phyloP scores from a whole-genome alignment of 306 rosid species.

The Cyclanthera cordifolia region DNA sequence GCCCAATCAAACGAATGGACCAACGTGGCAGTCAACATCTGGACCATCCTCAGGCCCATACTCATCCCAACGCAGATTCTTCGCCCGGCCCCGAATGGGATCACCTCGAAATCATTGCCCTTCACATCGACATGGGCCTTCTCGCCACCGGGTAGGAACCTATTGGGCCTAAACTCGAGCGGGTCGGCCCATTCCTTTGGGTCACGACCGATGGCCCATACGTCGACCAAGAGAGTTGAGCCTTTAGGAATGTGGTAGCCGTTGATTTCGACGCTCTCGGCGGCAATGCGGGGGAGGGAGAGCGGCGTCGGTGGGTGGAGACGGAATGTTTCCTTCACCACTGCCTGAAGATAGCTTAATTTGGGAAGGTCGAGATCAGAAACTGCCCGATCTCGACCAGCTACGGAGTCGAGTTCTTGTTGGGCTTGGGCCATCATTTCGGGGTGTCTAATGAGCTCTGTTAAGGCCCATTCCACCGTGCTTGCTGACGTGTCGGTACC shows the following conservation, averaged over 20 bases:
- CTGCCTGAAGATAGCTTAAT: conserved; percentile 14
- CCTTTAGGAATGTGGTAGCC: conserved; percentile 60
- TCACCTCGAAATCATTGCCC: conserved; percentile 61
- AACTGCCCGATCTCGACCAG: conserved; percentile 42
- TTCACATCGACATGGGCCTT: conserved; percentile 40
- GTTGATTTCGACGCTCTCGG: conserved; percentile 39
- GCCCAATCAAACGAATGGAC: conserved; percentile 53
- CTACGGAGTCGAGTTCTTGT: conserved; percentile 43
- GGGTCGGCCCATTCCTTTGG: conserved; percentile 47
- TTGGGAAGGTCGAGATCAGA: conserved; percentile 37
- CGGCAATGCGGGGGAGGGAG: conserved; percentile 20
- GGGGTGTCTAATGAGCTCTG: conserved; percentile 50
- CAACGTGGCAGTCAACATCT: conserved; percentile 31
- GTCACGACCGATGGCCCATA: conserved; percentile 74
- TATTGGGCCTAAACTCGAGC: conserved; percentile 49
- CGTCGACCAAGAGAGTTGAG: conserved; percentile 58
- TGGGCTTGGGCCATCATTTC: conserved; percentile 31
- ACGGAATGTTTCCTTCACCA: too few species aligned
- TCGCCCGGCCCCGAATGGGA: conserved; percentile 76
- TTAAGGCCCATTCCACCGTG: conserved; percentile 66
- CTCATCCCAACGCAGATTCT: conserved; percentile 66
- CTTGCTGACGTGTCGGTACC: conserved; percentile 85
- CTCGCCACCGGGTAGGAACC: conserved; percentile 50
- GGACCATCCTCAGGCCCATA: conserved; percentile 55
- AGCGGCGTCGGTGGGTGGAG: too few species aligned